Evolutionary conservation across 2,329 filamentous ascomycete species (phyloP), one percentile per base, ranked within the genome.

Genomic region (Magnaporthiopsis rhizophila): DNA sequence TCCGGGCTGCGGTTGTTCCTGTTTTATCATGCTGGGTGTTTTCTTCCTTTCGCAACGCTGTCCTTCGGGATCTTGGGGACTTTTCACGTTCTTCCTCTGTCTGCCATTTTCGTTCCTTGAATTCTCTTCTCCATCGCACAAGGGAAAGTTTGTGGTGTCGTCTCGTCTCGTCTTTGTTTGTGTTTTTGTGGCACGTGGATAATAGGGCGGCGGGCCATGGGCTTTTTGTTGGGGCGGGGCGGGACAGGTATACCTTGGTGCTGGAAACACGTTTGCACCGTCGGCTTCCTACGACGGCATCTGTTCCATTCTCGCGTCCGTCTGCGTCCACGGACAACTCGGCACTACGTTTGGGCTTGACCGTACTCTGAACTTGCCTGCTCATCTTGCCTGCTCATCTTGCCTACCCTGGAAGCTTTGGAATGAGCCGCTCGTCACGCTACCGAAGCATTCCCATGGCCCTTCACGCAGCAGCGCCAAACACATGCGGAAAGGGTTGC

Each of bases 121-220:
- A 36, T 24, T 28, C 62, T 58, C 24, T 56, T 56, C 30, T 38
- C 34, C 21, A n/a, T 63, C n/a, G 59, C 30, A 32, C n/a, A 59
- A 30, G 34, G 32, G 62, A 24, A 18, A 28, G 24, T 32, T 30
- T 59, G 30, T 58, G 38, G n/a, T 63, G 34, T 56, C 18, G 28
- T 11, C n/a, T 58, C 30, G 57, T 56, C 53, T 9, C 30, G 57
- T 56, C 53, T 9, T 57, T 58, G 15, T 62, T 13, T 62, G 7
- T 58, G 9, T 62, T 13, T 62, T 15, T 58, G 9, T 62, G 24
- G 57, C 30, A 28, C 30, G 57, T 32, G 57, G 57, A 11, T 6
- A 58, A 58, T 30, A 32, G 57, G 57, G 24, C 15, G 57, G 57
- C 57, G 57, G 57, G 26, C 30, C 12, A 58, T 58, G 45, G 45